A percentile compares a stretch with the other conserved stretches of the same genome.
phyloP scores from a whole-genome alignment of 2,329 filamentous ascomycete species.

The Microdochium paspali region DNA sequence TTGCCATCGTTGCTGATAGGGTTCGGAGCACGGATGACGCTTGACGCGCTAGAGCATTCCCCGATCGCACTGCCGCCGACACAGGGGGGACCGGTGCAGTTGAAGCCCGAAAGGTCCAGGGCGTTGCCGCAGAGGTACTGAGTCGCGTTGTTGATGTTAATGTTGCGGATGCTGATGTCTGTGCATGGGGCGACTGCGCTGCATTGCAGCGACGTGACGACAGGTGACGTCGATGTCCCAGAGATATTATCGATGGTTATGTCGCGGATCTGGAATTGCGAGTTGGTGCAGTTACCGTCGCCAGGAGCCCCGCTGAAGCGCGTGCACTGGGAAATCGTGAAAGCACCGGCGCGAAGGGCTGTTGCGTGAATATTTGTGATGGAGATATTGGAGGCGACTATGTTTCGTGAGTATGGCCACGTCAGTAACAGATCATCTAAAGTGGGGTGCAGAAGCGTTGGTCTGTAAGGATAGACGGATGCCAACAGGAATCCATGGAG shows the following conservation, averaged over 20 bases:
- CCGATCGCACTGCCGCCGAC: conserved; percentile 1
- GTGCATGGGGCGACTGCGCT: conserved; percentile 4
- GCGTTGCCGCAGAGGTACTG: conserved; percentile 6
- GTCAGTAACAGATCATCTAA: too few species aligned
- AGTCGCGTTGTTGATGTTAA: background rate
- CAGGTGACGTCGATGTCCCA: background rate
- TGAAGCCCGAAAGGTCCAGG: background rate
- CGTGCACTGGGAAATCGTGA: conserved; percentile 13
- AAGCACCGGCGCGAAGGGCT: conserved; percentile 9
- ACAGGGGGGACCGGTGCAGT: conserved; percentile 1
- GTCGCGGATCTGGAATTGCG: conserved; percentile 8
- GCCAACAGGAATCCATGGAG: background rate
- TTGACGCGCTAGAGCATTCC: background rate
- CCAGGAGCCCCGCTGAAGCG: conserved; percentile 12
- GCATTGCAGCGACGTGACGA: conserved; percentile 4
- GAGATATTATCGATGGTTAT: conserved; percentile 8
- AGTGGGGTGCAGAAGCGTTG: too few species aligned
- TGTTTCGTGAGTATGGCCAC: too few species aligned
- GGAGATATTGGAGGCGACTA: conserved; percentile 1
- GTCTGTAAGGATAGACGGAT: too few species aligned
- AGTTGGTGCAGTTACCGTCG: conserved; percentile 12
- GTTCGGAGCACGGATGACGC: background rate
- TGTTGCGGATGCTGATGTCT: conserved; percentile 2
- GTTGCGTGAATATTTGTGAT: conserved; percentile 4
- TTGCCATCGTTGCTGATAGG: background rate